These are phyloP conservation scores for Blastomyces parvus DNA, from an alignment of 2,329 filamentous ascomycete species.

Conservation along the genomic window DNA sequence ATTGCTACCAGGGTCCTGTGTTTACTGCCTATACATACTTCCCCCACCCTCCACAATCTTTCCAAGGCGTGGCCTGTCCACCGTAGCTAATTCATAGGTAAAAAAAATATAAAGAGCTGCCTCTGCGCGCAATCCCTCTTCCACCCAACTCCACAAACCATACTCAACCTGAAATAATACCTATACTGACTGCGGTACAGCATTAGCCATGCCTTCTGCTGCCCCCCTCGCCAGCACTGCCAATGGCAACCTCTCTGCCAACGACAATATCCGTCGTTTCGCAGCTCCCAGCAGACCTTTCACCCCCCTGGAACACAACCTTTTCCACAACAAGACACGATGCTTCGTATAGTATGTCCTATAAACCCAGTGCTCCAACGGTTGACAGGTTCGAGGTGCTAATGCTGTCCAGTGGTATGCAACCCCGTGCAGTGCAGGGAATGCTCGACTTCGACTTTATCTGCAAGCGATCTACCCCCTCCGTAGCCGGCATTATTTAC, in stretches of 20 bases:
- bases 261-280: slow-evolving; percentile 98
- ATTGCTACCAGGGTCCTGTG: not conserved
- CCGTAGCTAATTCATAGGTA: not conserved
- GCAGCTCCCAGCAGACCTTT: slow-evolving; percentile 81
- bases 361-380: not conserved
- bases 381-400: slow-evolving; percentile 17
- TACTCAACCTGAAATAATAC: not conserved
- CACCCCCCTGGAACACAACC: slow-evolving; percentile 80
- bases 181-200: not conserved
- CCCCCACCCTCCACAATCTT: not conserved
- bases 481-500: slow-evolving; percentile 98
- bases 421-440: slow-evolving; percentile 83
- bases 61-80: not conserved
- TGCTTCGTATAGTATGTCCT: slow-evolving; percentile 85
- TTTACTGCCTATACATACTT: not conserved
- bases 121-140: slow-evolving; percentile 5
- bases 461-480: slow-evolving; percentile 95
- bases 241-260: slow-evolving; percentile 59
- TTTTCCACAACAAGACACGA: slow-evolving; percentile 99
- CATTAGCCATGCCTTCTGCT: slow-evolving; percentile 49
- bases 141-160: no score
- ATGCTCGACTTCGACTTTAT: slow-evolving; percentile 99
- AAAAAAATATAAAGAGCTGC: not conserved
- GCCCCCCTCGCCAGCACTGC: slow-evolving; percentile 41
- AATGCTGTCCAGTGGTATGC: slow-evolving; percentile 59